Percentiles rank a stretch among this genome's conserved stretches.
Conservation (phyloP, 2,329 filamentous ascomycete species). For the Fusarium coffeatum region DNA sequence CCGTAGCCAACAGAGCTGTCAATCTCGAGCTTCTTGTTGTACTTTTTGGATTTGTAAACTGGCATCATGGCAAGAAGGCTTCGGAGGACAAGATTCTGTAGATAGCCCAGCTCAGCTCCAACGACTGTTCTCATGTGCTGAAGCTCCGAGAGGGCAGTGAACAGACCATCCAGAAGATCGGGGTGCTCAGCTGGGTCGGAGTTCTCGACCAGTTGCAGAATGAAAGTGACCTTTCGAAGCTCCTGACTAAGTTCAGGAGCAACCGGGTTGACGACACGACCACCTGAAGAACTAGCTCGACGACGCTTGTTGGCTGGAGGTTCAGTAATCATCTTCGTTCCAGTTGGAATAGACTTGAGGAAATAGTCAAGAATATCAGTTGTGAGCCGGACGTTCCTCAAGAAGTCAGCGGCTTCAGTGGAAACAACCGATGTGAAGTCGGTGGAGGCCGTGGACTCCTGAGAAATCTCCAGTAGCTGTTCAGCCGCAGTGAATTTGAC, state of each 20-base stretch:
- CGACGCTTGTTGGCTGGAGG: conserved; percentile 82
- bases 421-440: conserved; percentile 56
- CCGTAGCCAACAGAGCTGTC: conserved; percentile 85
- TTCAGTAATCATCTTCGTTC: conserved; percentile 77
- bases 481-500: conserved; percentile 69
- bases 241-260: conserved; percentile 73
- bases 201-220: conserved; percentile 87
- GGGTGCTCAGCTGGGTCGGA: conserved; percentile 81
- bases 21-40: conserved; percentile 70
- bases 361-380: conserved; percentile 78
- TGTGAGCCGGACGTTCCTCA: conserved; percentile 78
- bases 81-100: conserved; percentile 85
- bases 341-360: conserved; percentile 77
- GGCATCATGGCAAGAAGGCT: conserved; percentile 88
- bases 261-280: conserved; percentile 69
- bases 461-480: conserved; percentile 71
- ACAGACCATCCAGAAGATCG: conserved; percentile 81
- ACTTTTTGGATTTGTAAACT: conserved; percentile 72
- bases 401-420: conserved; percentile 75
- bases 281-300: conserved; percentile 79
- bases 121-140: conserved; percentile 85
- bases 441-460: conserved; percentile 54
- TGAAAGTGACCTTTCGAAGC: conserved; percentile 83
- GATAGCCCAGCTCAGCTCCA: conserved; percentile 87
- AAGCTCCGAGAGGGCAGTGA: conserved; percentile 85